Percentiles rank a stretch among this genome's conserved stretches.
Conservation (phyloP, 2,329 filamentous ascomycete genomes). For the Xylaria digitata region DNA sequence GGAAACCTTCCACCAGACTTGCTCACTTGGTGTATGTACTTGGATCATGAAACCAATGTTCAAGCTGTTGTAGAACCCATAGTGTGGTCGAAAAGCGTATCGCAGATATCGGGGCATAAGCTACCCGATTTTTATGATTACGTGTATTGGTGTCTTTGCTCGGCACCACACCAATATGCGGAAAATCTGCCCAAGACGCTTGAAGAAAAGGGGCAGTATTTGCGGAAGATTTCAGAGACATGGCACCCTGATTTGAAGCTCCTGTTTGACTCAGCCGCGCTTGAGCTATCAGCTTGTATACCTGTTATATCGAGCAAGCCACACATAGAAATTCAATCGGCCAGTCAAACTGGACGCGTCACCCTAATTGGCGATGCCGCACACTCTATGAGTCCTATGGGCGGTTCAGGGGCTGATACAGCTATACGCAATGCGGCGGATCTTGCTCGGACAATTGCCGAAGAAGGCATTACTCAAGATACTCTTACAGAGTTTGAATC, state of each 20-base stretch:
- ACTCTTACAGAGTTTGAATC: constrained; percentile 41
- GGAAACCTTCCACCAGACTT: constrained; percentile 38
- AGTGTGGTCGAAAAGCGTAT: constrained; percentile 43
- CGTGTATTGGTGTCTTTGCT: constrained; percentile 47
- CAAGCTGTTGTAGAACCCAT: constrained; percentile 48
- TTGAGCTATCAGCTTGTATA: constrained; percentile 43
- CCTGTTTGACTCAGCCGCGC: constrained; percentile 42
- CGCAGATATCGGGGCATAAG: constrained; percentile 34
- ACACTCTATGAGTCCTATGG: constrained; percentile 50
- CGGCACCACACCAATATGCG: constrained; percentile 43
- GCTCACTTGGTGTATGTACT: constrained; percentile 49
- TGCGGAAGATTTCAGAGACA: constrained; percentile 38
- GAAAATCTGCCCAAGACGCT: constrained; percentile 41
- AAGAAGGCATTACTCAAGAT: constrained; percentile 37
- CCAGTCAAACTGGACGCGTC: constrained; percentile 36
- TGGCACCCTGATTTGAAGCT: constrained; percentile 48
- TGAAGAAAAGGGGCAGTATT: constrained; percentile 42
- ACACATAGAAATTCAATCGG: constrained; percentile 42
- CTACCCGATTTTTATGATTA: constrained; percentile 46
- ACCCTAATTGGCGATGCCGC: constrained; percentile 47
- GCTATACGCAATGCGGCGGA: constrained; percentile 47
- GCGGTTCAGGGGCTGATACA: constrained; percentile 48
- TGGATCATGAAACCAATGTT: constrained; percentile 45
- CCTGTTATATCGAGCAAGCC: constrained; percentile 49
- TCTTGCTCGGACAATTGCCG: constrained; percentile 42